A percentile compares a stretch with the other conserved stretches of the same genome.
These are phyloP conservation scores for Sporothrix brasiliensis DNA, from an alignment of 2,329 filamentous ascomycete genomes.

Conservation along the genomic window DNA sequence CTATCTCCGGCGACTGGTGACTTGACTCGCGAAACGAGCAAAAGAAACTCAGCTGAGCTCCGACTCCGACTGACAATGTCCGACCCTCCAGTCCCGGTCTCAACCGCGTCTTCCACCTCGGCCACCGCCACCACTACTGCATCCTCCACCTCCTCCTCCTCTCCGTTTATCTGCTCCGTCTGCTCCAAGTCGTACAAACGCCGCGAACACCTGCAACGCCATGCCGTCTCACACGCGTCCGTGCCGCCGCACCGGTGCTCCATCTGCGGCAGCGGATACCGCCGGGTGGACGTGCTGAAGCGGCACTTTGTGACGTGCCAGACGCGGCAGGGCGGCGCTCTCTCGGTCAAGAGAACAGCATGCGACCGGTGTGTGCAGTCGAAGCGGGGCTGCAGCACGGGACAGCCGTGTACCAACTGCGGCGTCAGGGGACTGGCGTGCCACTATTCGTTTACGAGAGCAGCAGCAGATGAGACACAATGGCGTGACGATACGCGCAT, in stretches of 20 bases:
- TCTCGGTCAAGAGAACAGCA: neutral
- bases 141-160: neutral
- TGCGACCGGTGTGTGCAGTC: slow-evolving; percentile 28
- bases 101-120: neutral
- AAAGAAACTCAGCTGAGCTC: no score
- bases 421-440: neutral
- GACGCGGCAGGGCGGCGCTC: neutral
- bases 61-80: no score
- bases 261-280: slow-evolving; percentile 23
- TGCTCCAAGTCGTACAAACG: slow-evolving; percentile 28
- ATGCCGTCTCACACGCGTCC: slow-evolving; percentile 19
- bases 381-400: slow-evolving; percentile 28
- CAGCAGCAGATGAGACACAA: neutral
- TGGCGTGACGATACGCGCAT: neutral
- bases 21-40: no score
- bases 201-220: slow-evolving; percentile 29
- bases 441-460: slow-evolving; percentile 4
- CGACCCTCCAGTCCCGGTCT: no score
- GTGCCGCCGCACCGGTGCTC: slow-evolving; percentile 20
- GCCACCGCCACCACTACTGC: neutral
- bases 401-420: slow-evolving; percentile 26
- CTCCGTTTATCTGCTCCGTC: neutral
- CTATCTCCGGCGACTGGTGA: no score
- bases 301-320: slow-evolving; percentile 23
- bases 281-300: slow-evolving; percentile 27